These are phyloP conservation scores for Cladosporium sp. DNA, from an alignment of 2,329 filamentous ascomycete species.

Conservation along the genomic window DNA sequence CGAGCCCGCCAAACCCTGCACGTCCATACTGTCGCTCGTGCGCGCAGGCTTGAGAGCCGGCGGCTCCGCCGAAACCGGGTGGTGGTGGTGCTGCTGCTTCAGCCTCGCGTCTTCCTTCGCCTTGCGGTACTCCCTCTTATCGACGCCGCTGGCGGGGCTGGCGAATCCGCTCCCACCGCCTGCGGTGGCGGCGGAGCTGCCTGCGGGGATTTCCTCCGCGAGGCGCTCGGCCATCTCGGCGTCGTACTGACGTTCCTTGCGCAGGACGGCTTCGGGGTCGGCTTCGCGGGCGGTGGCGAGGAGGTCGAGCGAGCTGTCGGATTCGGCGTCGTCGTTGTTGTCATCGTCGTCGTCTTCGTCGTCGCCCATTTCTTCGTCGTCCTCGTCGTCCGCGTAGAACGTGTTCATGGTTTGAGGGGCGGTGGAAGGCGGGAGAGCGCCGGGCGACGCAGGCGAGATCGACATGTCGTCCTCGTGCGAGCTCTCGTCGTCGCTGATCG, in stretches of 20 bases:
- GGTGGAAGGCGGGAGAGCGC: conserved; percentile 23
- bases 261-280: conserved; percentile 39
- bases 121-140: conserved; percentile 16
- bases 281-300: conserved; percentile 42
- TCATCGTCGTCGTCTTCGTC: conserved; percentile 30
- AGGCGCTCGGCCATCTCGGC: conserved; percentile 44
- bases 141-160: conserved; percentile 31
- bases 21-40: conserved; percentile 23
- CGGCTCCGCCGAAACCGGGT: not conserved
- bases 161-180: conserved; percentile 47
- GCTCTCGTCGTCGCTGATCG: conserved; percentile 33
- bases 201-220: conserved; percentile 46
- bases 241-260: conserved; percentile 45
- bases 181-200: conserved; percentile 46
- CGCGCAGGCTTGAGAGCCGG: conserved; percentile 14
- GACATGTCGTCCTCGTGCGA: conserved; percentile 32
- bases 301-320: conserved; percentile 40
- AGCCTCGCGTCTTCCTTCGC: conserved; percentile 16
- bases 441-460: conserved; percentile 18
- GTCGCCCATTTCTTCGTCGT: too few relatives aligned
- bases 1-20: conserved; percentile 14
- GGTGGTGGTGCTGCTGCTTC: not conserved
- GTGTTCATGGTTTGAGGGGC: conserved; percentile 32
- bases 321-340: conserved; percentile 29
- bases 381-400: too few relatives aligned